Conservation (phyloP, 2,329 filamentous ascomycete genomes). For the Furcasterigmium sp. region DNA sequence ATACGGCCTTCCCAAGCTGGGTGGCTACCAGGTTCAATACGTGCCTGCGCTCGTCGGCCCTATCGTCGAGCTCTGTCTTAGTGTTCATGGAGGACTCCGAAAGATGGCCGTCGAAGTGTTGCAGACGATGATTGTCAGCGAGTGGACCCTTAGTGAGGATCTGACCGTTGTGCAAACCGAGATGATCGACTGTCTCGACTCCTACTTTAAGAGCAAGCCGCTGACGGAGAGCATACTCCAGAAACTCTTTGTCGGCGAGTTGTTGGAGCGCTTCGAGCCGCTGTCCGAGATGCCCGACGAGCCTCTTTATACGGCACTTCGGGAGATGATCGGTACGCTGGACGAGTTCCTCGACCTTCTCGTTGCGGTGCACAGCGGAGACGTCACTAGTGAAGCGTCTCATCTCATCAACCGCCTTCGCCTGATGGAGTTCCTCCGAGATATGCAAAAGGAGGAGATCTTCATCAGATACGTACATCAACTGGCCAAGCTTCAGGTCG, state of each 20-base stretch:
- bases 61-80: constrained; percentile 89
- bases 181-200: constrained; percentile 90
- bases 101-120: constrained; percentile 88
- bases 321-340: constrained; percentile 74
- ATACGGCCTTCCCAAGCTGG: constrained; percentile 79
- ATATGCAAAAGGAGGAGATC: constrained; percentile 96
- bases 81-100: constrained; percentile 86
- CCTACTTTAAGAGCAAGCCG: constrained; percentile 82
- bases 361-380: constrained; percentile 79
- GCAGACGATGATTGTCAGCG: constrained; percentile 97
- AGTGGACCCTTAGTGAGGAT: constrained; percentile 95
- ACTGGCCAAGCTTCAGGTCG: constrained; percentile 70
- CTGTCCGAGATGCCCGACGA: constrained; percentile 64
- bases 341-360: constrained; percentile 89
- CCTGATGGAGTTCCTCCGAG: constrained; percentile 92
- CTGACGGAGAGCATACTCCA: constrained; percentile 85
- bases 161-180: constrained; percentile 88
- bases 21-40: constrained; percentile 97
- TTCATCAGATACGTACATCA: constrained; percentile 96
- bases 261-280: constrained; percentile 74
- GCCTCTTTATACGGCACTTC: constrained; percentile 68
- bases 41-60: constrained; percentile 87
- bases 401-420: constrained; percentile 83
- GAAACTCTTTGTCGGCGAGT: constrained; percentile 85
- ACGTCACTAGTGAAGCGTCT: constrained; percentile 66